Evolutionary conservation across 2,329 filamentous ascomycete genomes (phyloP), one percentile per base, ranked within the genome.

Genomic region (Pseudonectria buxi): DNA sequence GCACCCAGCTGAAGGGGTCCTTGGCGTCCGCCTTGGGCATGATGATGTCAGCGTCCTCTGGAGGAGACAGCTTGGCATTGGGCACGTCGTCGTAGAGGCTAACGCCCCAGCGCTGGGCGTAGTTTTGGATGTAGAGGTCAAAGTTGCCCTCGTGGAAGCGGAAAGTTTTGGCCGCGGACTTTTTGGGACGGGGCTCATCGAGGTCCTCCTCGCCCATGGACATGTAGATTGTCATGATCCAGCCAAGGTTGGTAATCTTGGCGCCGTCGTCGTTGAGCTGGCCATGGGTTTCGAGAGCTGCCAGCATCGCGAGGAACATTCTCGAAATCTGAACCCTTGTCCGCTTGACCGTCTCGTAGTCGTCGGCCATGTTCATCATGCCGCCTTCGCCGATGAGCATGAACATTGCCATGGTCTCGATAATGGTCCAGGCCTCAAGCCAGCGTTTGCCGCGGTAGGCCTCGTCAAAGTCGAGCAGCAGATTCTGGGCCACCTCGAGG

Each of bases 401-500:
- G 30, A 28, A 41, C 12, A 32, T 32, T 2, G 32, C 56, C 7
- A 59, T 36, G 3, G 42, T 56, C 43, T 69, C 63, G 33, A 66
- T 67, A 3, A 68, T 45, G 12, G 54, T 54, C 62, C 61, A 67
- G 41, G 63, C 53, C 39, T 63, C 58, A 31, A 53, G 56, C 61
- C 57, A 61, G 24, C 58, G 46, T 14, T 47, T 47, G 7, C 44
- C 40, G 12, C 15, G 25, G 26, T 13, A 35, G 4, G 54, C 61
- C 34, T 65, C 59, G 3, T 55, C 47, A 32, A 60, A 64, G 42
- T 65, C 61, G 14, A 68, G 50, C 1, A 68, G 16, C 9, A 65
- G 38, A 37, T 70, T 69, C 47, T 68, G 51, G 13, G 65, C 16
- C 1, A 64, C 40, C 47, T 69, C 63, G 6, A 68, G 28, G 4